A percentile compares a stretch with the other conserved stretches of the same genome.
Evolutionary conservation across 2,329 filamentous ascomycete species (phyloP).

Genomic region (Arthrinium phaeospermum): DNA sequence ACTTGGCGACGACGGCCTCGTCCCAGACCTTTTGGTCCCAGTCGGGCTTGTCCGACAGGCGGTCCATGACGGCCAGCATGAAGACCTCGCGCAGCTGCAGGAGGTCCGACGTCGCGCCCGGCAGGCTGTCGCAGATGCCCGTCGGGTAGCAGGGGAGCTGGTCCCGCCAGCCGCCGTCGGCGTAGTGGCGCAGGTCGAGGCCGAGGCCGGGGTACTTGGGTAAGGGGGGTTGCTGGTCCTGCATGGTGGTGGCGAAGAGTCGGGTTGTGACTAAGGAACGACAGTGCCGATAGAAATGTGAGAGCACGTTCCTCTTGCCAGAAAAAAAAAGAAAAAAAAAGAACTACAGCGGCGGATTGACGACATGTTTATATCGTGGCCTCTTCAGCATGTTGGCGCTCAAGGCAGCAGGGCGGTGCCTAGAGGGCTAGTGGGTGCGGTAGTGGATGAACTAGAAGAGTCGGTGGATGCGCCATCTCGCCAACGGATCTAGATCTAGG

Average conservation of each 20-base stretch:
- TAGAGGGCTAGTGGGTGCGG: background rate
- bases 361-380: background rate
- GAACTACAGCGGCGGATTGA: background rate
- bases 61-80: slow-evolving; percentile 38
- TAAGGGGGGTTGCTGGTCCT: background rate
- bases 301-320: background rate
- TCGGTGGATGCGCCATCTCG: background rate
- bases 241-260: background rate
- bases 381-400: background rate
- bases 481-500: background rate
- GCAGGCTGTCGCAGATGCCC: background rate
- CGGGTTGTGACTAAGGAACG: background rate
- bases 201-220: background rate
- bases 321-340: background rate
- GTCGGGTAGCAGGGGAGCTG: slow-evolving; percentile 16
- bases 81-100: slow-evolving; percentile 40
- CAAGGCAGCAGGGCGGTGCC: background rate
- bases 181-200: background rate
- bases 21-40: slow-evolving; percentile 45
- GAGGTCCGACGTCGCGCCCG: slow-evolving; percentile 16
- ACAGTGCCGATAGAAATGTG: background rate
- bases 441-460: background rate
- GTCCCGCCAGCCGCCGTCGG: background rate
- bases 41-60: slow-evolving; percentile 43
- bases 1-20: slow-evolving; percentile 39